phyloP scores from a whole-genome alignment of 2,329 filamentous ascomycete genomes.

The Aspergillus sp. region DNA sequence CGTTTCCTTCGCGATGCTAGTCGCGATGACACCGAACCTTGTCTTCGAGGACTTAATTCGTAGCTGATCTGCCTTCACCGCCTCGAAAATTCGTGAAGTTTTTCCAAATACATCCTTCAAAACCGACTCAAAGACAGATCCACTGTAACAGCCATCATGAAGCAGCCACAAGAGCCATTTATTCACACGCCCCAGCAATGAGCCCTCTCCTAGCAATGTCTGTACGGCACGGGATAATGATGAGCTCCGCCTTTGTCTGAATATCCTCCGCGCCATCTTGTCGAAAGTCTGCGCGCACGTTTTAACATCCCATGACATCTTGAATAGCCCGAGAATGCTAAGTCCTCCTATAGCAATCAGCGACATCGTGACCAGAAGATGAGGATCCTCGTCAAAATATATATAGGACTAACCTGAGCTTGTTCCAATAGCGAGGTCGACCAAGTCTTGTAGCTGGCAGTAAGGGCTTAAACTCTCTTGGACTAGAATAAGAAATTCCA shows the following conservation, averaged over 20 bases:
- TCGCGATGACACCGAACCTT: slow-evolving; percentile 23
- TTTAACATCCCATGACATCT: slow-evolving; percentile 17
- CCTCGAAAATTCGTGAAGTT: slow-evolving; percentile 20
- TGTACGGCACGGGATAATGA: slow-evolving; percentile 1
- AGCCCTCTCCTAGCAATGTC: slow-evolving; percentile 1
- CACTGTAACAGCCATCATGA: slow-evolving; percentile 27
- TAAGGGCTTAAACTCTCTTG: slow-evolving; percentile 6
- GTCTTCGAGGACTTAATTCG: slow-evolving; percentile 9
- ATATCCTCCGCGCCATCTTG: slow-evolving; percentile 6
- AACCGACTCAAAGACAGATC: slow-evolving; percentile 21
- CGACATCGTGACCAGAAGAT: neutral
- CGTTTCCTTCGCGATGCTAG: slow-evolving; percentile 23
- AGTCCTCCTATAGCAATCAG: slow-evolving; percentile 20
- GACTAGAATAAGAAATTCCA: slow-evolving; percentile 10
- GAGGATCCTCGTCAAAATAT: neutral
- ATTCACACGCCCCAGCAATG: slow-evolving; percentile 6
- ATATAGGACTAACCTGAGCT: slow-evolving; percentile 10
- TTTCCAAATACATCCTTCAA: slow-evolving; percentile 23
- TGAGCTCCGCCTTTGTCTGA: slow-evolving; percentile 17
- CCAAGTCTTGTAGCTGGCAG: slow-evolving; percentile 5
- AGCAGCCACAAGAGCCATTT: slow-evolving; percentile 24
- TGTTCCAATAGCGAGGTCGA: slow-evolving; percentile 14
- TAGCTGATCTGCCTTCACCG: neutral
- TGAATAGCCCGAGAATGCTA: slow-evolving; percentile 21
- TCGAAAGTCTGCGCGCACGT: slow-evolving; percentile 16